Evolutionary conservation across 1,284 basidiomycete species (phyloP).

Genomic region (Ceratorhiza oryzae-sativae): DNA sequence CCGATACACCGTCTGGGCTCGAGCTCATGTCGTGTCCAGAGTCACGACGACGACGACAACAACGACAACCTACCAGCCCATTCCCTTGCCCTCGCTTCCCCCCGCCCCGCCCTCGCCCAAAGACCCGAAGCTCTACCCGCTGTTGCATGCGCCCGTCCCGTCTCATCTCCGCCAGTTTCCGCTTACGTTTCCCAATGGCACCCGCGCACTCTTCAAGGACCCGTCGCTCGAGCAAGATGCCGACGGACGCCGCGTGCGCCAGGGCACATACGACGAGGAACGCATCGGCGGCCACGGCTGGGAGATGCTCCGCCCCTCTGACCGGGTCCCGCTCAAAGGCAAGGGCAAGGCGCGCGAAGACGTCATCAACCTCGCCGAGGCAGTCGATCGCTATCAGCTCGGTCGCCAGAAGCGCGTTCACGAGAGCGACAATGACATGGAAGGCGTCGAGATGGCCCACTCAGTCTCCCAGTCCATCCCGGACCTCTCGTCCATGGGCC

Average conservation of each 20-base stretch:
- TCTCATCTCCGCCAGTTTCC: slow-evolving; percentile 71
- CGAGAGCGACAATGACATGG: slow-evolving; percentile 54
- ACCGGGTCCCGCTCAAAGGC: slow-evolving; percentile 46
- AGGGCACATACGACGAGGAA: slow-evolving; percentile 71
- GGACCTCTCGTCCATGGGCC: slow-evolving; percentile 50
- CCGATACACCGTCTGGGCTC: background rate
- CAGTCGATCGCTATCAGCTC: slow-evolving; percentile 70
- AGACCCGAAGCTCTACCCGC: slow-evolving; percentile 76
- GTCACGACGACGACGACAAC: slow-evolving; percentile 86
- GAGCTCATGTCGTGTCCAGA: slow-evolving; percentile 52
- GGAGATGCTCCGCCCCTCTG: slow-evolving; percentile 72
- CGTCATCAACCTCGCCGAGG: slow-evolving; percentile 71
- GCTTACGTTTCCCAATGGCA: slow-evolving; percentile 76
- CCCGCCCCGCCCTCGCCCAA: slow-evolving; percentile 68
- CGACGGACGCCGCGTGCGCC: slow-evolving; percentile 48
- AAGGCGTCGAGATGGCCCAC: slow-evolving; percentile 65
- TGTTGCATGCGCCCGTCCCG: slow-evolving; percentile 73
- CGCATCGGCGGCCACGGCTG: slow-evolving; percentile 71
- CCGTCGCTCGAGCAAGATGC: slow-evolving; percentile 57
- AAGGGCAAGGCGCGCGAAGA: slow-evolving; percentile 55
- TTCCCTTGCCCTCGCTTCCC: slow-evolving; percentile 73
- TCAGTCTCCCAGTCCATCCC: slow-evolving; percentile 52
- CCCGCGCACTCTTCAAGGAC: slow-evolving; percentile 68
- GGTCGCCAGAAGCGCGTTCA: slow-evolving; percentile 33
- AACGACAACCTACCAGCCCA: slow-evolving; percentile 82